These are phyloP conservation scores for Hygrocybe coccinea DNA, from an alignment of 768 basidiomycete genomes.

Conservation along the genomic window DNA sequence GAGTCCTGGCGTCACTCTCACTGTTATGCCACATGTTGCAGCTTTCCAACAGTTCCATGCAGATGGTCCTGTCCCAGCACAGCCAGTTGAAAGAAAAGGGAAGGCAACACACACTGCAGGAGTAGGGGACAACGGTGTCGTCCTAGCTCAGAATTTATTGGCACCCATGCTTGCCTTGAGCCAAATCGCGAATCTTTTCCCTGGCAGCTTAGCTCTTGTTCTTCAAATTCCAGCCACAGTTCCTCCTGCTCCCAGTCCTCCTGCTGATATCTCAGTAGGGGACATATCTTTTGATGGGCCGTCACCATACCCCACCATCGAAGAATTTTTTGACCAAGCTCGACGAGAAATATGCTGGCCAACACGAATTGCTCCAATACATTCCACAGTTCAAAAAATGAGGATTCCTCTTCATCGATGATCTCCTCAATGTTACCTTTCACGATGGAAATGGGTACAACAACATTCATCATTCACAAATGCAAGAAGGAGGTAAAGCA, in stretches of 20 bases:
- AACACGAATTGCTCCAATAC: too few species aligned
- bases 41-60: too few species aligned
- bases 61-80: too few species aligned
- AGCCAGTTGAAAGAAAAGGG: not conserved
- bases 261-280: not conserved
- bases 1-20: too few species aligned
- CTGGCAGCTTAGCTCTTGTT: not conserved
- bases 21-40: too few species aligned
- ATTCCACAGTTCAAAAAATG: too few species aligned
- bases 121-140: not conserved
- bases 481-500: not conserved
- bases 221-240: not conserved
- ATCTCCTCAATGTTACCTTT: not conserved
- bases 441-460: not conserved
- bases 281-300: not conserved
- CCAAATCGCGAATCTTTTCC: not conserved
- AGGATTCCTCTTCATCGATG: too few species aligned
- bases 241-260: not conserved
- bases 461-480: not conserved
- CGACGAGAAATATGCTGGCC: too few species aligned
- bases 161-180: not conserved
- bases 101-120: not conserved
- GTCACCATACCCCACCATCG: not conserved
- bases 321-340: not conserved
- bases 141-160: not conserved